Base-by-base conservation (phyloP, 1,284 basidiomycete species). In the Ganoderma resinaceum region DNA sequence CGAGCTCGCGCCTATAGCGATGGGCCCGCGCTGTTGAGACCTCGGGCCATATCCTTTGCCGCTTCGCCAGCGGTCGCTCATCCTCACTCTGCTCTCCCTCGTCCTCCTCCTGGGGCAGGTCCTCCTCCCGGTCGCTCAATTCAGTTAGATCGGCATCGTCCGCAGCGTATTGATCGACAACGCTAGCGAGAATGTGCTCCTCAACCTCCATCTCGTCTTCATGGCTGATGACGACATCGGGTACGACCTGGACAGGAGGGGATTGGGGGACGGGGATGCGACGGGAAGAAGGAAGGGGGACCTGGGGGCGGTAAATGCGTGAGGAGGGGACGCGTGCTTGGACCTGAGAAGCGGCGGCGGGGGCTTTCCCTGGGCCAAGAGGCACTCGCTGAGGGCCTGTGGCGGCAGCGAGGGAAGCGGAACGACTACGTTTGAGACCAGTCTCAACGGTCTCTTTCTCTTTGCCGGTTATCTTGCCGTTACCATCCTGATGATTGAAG, bases 11-110 rank as follows among this genome's bases (percentile, higher is more conserved):
- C 77, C 87, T 80, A 74, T 89, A 89, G 71, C 83, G 83, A 68
- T 85, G 76, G 14, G 85, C 87, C 67, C 84, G 87, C 52, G 85
- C 86, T 14, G 91, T 89, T 43, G 87, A 83, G 68, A 91, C 80
- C 53, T 92, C 89, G 18, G 92, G 93, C 92, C 92, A 94, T 57
- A 89, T 75, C 65, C 86, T 86, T 33, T 84, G 79, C 7, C 81
- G 80, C 68, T 85, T 87, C 46, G 76, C 74, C 20, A 73, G 61
- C 9, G 73, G 72, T 70, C 82, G 79, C 57, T 83, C 82, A 8
- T 83, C 82, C 65, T 84, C 82, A 60, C 83, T 81, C 31, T 79
- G 80, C 66, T 88, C 87, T 12, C 87, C 85, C 74, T 91, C 89
- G 64, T 87, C 82, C 67, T 90, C 87, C 62, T 81, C 82, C 35